Evolutionary conservation across 2,329 filamentous ascomycete genomes (phyloP).

Genomic region (Pseudohalonectria lignicola): DNA sequence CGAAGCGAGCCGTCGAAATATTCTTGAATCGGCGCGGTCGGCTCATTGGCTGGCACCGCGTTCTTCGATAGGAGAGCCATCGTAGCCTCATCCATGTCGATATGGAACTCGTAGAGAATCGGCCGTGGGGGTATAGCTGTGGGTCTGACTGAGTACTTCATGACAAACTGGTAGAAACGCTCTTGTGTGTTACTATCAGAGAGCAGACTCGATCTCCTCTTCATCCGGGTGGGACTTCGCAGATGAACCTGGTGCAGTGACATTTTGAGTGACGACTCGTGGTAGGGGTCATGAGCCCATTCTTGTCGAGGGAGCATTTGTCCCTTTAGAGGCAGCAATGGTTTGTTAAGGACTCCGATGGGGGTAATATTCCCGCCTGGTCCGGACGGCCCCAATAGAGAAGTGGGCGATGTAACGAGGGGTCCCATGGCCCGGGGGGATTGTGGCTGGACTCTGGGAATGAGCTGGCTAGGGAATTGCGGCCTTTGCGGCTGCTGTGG

Average conservation of each 20-base stretch:
- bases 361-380: background rate
- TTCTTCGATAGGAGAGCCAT: conserved; percentile 21
- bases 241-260: conserved; percentile 34
- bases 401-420: too few species aligned
- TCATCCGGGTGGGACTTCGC: conserved; percentile 35
- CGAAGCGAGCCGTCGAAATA: conserved; percentile 43
- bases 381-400: too few species aligned
- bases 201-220: conserved; percentile 8
- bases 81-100: conserved; percentile 29
- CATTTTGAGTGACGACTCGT: conserved; percentile 26
- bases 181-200: conserved; percentile 13
- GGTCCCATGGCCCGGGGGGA: too few species aligned
- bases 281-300: conserved; percentile 27
- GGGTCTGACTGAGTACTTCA: conserved; percentile 37
- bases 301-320: conserved; percentile 17
- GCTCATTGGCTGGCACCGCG: conserved; percentile 16
- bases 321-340: conserved; percentile 12
- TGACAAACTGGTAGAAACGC: conserved; percentile 47
- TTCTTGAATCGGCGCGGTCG: conserved; percentile 20
- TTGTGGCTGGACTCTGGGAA: too few species aligned
- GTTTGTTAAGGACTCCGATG: background rate
- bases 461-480: background rate
- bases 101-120: conserved; percentile 30
- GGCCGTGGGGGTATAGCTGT: conserved; percentile 19
- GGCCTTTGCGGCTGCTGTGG: background rate